Conservation (phyloP, 1,284 basidiomycete genomes). For the Trametes pubescens region DNA sequence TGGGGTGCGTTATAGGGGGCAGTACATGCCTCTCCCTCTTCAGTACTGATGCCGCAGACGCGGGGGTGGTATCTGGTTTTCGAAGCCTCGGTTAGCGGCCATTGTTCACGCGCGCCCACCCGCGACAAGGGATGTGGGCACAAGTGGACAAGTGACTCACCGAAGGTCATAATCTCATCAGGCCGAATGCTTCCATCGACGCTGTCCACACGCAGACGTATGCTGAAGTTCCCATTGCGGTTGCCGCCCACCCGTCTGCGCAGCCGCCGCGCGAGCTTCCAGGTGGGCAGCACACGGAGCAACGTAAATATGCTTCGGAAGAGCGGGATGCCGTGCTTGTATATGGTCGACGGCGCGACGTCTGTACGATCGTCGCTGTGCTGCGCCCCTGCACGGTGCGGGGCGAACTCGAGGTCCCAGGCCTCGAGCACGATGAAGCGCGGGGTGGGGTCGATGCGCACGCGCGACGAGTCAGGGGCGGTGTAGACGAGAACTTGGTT, state of each 20-base stretch:
- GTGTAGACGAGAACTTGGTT: slow-evolving; percentile 77
- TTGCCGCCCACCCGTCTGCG: slow-evolving; percentile 52
- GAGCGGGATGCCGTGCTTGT: slow-evolving; percentile 82
- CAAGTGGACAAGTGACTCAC: slow-evolving; percentile 43
- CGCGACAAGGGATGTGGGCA: slow-evolving; percentile 22
- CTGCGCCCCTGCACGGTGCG: slow-evolving; percentile 39
- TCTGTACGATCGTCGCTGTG: slow-evolving; percentile 51
- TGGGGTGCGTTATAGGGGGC: slow-evolving; percentile 69
- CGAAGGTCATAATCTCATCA: slow-evolving; percentile 49
- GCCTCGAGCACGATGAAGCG: slow-evolving; percentile 75
- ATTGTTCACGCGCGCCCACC: slow-evolving; percentile 35
- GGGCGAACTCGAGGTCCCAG: slow-evolving; percentile 66
- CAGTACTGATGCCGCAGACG: slow-evolving; percentile 52
- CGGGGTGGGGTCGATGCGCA: slow-evolving; percentile 72
- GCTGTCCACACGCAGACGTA: slow-evolving; percentile 59
- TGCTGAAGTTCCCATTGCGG: slow-evolving; percentile 57
- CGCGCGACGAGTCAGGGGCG: slow-evolving; percentile 62
- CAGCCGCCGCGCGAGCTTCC: slow-evolving; percentile 72
- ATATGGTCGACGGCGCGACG: slow-evolving; percentile 75
- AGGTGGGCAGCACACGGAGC: slow-evolving; percentile 74
- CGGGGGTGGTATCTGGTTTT: slow-evolving; percentile 48
- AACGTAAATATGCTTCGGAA: slow-evolving; percentile 80
- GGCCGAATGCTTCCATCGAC: slow-evolving; percentile 41
- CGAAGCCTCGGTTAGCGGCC: slow-evolving; percentile 21
- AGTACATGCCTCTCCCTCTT: slow-evolving; percentile 63